These are phyloP conservation scores for Rubia tinctorum DNA, from an alignment of 305 asterid genomes.

Conservation along the genomic window DNA sequence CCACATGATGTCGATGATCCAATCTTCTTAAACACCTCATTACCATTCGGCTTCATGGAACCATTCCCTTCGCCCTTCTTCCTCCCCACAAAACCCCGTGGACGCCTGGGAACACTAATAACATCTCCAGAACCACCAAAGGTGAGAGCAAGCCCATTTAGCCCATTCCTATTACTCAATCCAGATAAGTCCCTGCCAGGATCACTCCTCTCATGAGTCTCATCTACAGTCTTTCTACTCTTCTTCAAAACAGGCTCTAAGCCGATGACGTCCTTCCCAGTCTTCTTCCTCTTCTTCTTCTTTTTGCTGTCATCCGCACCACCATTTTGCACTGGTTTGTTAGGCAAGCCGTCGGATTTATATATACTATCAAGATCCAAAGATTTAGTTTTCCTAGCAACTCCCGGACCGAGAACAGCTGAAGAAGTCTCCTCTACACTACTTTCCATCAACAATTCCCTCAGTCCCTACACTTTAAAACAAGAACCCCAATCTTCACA, in stretches of 20 bases:
- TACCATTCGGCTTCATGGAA: conserved; percentile 36
- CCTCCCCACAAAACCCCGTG: conserved; percentile 73
- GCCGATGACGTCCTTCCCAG: conserved; percentile 50
- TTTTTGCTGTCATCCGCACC: conserved; percentile 27
- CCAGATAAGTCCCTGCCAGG: conserved; percentile 20
- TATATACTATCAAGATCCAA: conserved; percentile 87
- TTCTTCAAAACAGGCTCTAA: conserved; percentile 56
- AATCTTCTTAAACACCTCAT: conserved; percentile 34
- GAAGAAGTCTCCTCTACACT: conserved; percentile 49
- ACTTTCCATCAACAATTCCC: conserved; percentile 80
- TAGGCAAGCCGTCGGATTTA: conserved; percentile 42
- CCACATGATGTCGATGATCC: conserved; percentile 25
- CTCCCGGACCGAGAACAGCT: conserved; percentile 46
- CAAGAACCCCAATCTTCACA: conserved; percentile 42
- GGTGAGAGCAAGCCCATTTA: conserved; percentile 52
- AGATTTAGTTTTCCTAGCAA: conserved; percentile 68
- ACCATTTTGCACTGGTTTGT: conserved; percentile 35
- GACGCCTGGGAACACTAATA: conserved; percentile 84
- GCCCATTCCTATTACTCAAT: conserved; percentile 33
- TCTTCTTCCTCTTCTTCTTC: conserved; percentile 55
- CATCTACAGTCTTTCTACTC: conserved; percentile 43
- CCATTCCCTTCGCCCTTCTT: conserved; percentile 44
- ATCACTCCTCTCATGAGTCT: conserved; percentile 27
- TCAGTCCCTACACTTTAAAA: conserved; percentile 46
- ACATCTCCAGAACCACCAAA: conserved; percentile 53